These are phyloP conservation scores for Dictyostelium capitatum DNA, from an alignment of 78 protist species.

Conservation along the genomic window DNA sequence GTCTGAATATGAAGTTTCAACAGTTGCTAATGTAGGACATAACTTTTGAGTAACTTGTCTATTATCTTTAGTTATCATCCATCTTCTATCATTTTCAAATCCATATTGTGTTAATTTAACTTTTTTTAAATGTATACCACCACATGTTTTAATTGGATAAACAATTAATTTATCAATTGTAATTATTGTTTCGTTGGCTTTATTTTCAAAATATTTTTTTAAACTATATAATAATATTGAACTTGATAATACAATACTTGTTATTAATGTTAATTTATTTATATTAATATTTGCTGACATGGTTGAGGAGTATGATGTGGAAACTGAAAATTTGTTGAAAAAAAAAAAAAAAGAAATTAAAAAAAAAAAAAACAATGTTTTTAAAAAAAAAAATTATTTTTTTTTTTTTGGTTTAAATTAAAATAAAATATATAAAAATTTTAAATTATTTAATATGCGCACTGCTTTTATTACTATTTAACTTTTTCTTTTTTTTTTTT, in stretches of 20 bases:
- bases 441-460: too few species aligned
- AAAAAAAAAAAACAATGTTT: too few species aligned
- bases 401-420: too few species aligned
- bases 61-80: slow-evolving; percentile 46
- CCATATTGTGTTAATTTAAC: slow-evolving; percentile 27
- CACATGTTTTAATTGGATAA: slow-evolving; percentile 70
- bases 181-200: not conserved
- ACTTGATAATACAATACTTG: not conserved
- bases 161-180: slow-evolving; percentile 30
- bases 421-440: too few species aligned
- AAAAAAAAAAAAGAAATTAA: too few species aligned
- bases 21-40: slow-evolving; percentile 1
- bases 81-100: slow-evolving; percentile 69
- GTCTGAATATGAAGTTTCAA: slow-evolving; percentile 10
- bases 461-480: too few species aligned
- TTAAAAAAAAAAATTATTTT: too few species aligned
- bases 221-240: not conserved
- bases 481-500: too few species aligned
- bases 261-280: not conserved
- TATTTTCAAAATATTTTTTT: slow-evolving; percentile 9
- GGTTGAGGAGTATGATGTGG: too few species aligned
- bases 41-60: slow-evolving; percentile 37
- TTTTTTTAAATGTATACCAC: slow-evolving; percentile 59
- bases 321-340: too few species aligned
- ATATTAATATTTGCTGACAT: not conserved